Evolutionary conservation across 345 rosid species (phyloP), one percentile per base, ranked within the genome.

Genomic region (Psidium friedrichsthalianum): DNA sequence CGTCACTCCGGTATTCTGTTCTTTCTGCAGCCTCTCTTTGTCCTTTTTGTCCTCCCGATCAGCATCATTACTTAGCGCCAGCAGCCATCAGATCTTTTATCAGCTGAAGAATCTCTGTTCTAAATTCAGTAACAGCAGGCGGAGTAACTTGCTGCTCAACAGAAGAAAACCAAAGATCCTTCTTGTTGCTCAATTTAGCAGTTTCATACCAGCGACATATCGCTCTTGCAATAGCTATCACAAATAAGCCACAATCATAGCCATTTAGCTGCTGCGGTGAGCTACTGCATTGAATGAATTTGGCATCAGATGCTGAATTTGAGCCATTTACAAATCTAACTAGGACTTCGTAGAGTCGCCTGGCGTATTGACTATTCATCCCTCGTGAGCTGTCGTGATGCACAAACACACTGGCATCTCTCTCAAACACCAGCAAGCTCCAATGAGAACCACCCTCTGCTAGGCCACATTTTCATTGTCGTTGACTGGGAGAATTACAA

Each of bases 361-460:
- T 87, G 5, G 94, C 96, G 36, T 25, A 82, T 58, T 85, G 51
- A 83, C 24, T 86, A 55, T 95, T 95, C 88, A 88, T 85, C 58
- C 90, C 91, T 56, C 80, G 61, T 15, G 52, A 88, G 92, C 98
- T 95, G 83, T 94, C 98, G 29, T 95, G 98, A 90, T 95, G 99
- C 87, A 94, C 90, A 87, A 95, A 95, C 74, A 87, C 82, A 90
- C 93, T 90, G 51, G 89, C 91, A 36, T 83, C 87, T 89, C 90
- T 91, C 86, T 90, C 85, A 69, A 92, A 95, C 20, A 90, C 97
- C 51, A 95, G 93, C 76, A 95, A 89, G 88, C 96, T 97, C 98
- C 99, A 97, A 58, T 95, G 98, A 42, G 86, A 90, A 83, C 98
- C 98, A 2, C 99, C 98, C 87, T 92, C 98, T 1, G 98, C 96